Evolutionary conservation across 305 asterid species (phyloP).

Genomic region (Rubia peregrina): DNA sequence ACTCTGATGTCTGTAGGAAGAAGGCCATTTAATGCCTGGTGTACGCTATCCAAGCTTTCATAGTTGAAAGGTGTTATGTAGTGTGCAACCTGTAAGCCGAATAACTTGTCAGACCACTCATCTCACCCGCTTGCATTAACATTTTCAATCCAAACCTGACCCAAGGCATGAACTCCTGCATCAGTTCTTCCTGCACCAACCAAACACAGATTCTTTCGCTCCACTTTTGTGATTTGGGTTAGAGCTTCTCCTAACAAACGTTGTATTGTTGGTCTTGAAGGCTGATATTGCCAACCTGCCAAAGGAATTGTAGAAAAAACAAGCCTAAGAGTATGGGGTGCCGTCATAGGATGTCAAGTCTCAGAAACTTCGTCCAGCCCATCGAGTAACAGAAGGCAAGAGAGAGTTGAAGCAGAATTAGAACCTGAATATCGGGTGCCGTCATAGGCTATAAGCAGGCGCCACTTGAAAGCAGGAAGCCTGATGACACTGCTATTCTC

Average conservation of each 20-base stretch:
- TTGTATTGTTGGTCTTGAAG: conserved; percentile 75
- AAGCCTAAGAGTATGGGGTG: not conserved
- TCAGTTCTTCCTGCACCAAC: conserved; percentile 95
- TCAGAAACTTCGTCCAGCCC: not conserved
- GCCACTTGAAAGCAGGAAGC: conserved; percentile 56
- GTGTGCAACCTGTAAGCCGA: conserved; percentile 69
- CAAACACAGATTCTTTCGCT: conserved; percentile 52
- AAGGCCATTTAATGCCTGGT: conserved; percentile 66
- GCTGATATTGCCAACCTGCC: conserved; percentile 87
- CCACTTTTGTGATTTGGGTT: conserved; percentile 48
- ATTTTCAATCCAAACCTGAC: conserved; percentile 50
- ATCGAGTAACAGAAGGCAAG: conserved; percentile 5
- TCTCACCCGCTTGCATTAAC: conserved; percentile 5
- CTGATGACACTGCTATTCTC: conserved; percentile 15
- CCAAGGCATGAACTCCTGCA: conserved; percentile 95
- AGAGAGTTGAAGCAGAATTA: not conserved
- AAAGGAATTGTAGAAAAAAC: conserved; percentile 9
- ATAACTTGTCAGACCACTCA: conserved; percentile 5
- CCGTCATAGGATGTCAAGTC: too few relatives aligned
- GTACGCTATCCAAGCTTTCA: conserved; percentile 54
- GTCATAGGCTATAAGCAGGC: conserved; percentile 71
- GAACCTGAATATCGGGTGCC: conserved; percentile 84
- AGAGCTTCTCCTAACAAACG: conserved; percentile 64
- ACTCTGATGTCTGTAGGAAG: conserved; percentile 77
- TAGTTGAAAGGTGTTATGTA: conserved; percentile 69